A percentile compares a stretch with the other conserved stretches of the same genome.
Evolutionary conservation across 2,329 filamentous ascomycete species (phyloP).

Genomic region (Penicillium sp.): DNA sequence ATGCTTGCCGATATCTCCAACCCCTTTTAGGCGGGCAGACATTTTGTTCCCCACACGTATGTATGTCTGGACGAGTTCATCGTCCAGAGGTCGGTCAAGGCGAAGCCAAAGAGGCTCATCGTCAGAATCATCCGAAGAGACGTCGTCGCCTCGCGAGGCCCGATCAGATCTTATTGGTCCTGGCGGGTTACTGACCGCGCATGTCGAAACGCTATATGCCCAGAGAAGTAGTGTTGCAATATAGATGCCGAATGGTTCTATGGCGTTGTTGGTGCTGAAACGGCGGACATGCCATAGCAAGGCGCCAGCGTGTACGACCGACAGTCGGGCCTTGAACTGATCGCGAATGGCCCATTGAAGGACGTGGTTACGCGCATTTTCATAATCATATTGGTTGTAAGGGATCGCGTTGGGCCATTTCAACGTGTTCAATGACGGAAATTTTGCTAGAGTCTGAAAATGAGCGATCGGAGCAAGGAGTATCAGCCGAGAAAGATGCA

Average conservation of each 20-base stretch:
- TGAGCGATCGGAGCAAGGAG: not conserved
- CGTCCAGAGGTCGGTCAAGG: constrained; percentile 3
- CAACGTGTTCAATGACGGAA: not conserved
- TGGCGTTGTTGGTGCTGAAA: not conserved
- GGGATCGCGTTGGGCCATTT: not conserved
- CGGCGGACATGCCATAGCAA: constrained; percentile 5
- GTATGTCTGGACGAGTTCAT: constrained; percentile 4
- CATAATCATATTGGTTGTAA: not conserved
- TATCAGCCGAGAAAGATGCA: constrained; percentile 1
- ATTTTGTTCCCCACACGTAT: not conserved
- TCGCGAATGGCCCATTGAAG: constrained; percentile 2
- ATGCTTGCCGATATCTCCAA: not conserved
- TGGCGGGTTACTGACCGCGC: not conserved
- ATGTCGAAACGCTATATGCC: not conserved
- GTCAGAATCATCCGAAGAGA: not conserved
- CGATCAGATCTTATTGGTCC: not conserved
- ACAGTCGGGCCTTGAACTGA: constrained; percentile 4
- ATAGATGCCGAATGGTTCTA: not conserved
- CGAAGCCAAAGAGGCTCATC: not conserved
- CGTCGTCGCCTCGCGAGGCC: not conserved
- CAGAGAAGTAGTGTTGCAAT: constrained; percentile 1
- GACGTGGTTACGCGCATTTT: not conserved
- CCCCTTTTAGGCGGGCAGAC: not conserved
- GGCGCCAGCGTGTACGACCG: constrained; percentile 1
- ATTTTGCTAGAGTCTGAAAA: not conserved